These are phyloP conservation scores for Backusella macrospora DNA, from an alignment of 192 early-diverging fungal species.

Conservation along the genomic window DNA sequence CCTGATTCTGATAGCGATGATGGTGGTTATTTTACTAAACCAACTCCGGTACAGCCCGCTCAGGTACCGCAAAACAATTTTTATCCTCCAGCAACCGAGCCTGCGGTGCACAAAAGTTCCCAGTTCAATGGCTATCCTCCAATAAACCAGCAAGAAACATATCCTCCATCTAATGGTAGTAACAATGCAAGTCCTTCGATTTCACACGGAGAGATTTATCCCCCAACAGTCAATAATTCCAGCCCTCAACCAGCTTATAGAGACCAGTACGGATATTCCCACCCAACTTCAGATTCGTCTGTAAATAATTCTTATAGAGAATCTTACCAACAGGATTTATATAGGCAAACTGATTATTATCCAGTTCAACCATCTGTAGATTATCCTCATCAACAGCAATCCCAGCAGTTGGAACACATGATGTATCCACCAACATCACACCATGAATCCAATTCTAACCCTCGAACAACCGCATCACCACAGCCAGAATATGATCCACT, in stretches of 20 bases:
- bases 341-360: background rate
- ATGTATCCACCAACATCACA: background rate
- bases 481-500: background rate
- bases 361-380: background rate
- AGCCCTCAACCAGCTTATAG: background rate
- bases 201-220: background rate
- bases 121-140: slow-evolving; percentile 1
- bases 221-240: background rate
- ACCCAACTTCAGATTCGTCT: background rate
- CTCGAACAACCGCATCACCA: background rate
- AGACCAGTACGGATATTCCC: background rate
- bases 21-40: slow-evolving; percentile 9
- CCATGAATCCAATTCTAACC: background rate
- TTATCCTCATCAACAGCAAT: background rate
- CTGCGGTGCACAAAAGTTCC: background rate
- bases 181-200: background rate
- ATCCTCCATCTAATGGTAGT: background rate
- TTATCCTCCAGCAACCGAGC: slow-evolving; percentile 1
- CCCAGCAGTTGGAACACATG: background rate
- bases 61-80: slow-evolving; percentile 11
- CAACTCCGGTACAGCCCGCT: background rate
- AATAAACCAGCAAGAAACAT: background rate
- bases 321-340: background rate
- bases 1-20: slow-evolving; percentile 18
- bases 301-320: background rate